Base-by-base conservation (phyloP, 176 grass and related monocot genomes). In the Elaeis guineensis region DNA sequence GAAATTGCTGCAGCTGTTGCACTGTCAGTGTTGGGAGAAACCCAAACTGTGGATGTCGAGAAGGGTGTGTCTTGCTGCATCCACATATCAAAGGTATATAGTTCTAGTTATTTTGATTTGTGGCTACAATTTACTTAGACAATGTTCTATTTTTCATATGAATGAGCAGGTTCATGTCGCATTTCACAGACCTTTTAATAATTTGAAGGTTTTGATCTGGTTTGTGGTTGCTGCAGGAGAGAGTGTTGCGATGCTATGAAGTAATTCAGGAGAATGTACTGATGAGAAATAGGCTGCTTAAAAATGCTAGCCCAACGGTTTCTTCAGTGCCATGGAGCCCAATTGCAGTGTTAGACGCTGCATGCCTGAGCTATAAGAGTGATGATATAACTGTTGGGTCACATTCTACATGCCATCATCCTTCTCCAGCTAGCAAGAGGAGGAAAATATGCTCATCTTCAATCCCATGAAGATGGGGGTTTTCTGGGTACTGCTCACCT, bases 1-100 rank as follows among this genome's bases (percentile, higher is more conserved):
- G 92, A 91, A 75, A 79, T 87, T 62, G 92, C 92, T 62, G 92
- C 87, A 19, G 82, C 86, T 69, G 72, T 84, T 17, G 78, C 81
- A 49, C 72, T 97, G n/a, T 66, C 59, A 4, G 83, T 77, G 1
- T 65, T 78, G 12, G 77, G 67, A 67, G 92, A 88, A 79, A 70
- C 50, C 63, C 67, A 71, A 72, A 85, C 51, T 35, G 66, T 83
- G 32, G 72, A 87, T 61, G 58, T 80, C 17, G 83, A 90, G 63
- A 78, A 80, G 64, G 80, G 58, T 85, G 55, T 76, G 58, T 29
- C 66, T 70, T 75, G 54, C 50, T 88, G 83, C 79, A 72, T 77
- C 50, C 81, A 73, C 78, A 21, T 83, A 53, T 65, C 69, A 32
- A 97, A 97, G 92, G 92, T 97, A 80, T 30, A 59, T 50, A 53